Conservation (phyloP, 2,329 filamentous ascomycete species). For the Penicillium sp. region DNA sequence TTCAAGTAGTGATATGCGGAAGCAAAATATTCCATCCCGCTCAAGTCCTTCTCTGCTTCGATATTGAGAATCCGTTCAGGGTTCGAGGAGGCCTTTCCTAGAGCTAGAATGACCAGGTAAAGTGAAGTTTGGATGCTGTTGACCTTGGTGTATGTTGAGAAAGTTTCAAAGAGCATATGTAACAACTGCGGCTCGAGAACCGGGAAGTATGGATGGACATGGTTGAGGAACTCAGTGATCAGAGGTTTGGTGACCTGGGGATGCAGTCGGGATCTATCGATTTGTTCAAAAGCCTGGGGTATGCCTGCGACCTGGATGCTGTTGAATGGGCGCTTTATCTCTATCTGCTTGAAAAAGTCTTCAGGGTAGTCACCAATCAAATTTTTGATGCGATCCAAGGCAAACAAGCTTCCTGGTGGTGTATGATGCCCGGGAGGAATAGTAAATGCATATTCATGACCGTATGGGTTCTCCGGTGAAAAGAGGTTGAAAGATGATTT, state of each 20-base stretch:
- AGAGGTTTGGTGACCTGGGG: conserved; percentile 7
- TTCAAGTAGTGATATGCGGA: conserved; percentile 13
- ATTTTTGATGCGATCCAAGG: conserved; percentile 12
- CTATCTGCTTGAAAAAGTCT: conserved; percentile 16
- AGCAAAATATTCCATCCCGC: conserved; percentile 17
- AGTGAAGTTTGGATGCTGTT: conserved; percentile 9
- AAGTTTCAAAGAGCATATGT: conserved; percentile 9
- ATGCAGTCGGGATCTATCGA: background rate
- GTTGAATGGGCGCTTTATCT: conserved; percentile 12
- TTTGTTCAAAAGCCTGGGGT: conserved; percentile 2
- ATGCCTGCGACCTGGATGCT: background rate
- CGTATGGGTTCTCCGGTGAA: background rate
- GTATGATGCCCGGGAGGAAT: conserved; percentile 16
- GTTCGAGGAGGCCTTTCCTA: conserved; percentile 14
- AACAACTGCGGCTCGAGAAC: conserved; percentile 11
- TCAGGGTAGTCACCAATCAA: conserved; percentile 19
- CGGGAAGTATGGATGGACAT: conserved; percentile 17
- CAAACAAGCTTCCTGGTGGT: conserved; percentile 14
- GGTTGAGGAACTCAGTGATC: conserved; percentile 10
- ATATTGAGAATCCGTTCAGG: conserved; percentile 8
- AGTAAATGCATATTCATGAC: conserved; percentile 7
- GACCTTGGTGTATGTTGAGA: conserved; percentile 6
- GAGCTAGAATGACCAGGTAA: conserved; percentile 14
- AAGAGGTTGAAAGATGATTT: background rate
- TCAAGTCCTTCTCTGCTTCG: conserved; percentile 5